Evolutionary conservation across 2,329 filamentous ascomycete genomes (phyloP), one percentile per base, ranked within the genome.

Genomic region (Catunica adiposa): DNA sequence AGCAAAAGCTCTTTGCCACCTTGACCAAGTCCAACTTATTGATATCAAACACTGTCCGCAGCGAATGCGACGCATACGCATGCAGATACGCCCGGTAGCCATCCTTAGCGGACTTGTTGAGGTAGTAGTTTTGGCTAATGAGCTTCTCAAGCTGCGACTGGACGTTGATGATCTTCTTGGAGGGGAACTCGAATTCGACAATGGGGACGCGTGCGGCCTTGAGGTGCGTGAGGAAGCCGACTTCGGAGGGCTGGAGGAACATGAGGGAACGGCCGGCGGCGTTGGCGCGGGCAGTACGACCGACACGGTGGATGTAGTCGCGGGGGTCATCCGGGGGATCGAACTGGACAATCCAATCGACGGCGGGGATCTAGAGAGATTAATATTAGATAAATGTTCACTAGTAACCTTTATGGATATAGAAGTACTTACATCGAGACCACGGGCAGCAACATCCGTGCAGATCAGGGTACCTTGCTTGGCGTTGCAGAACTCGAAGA

Each of bases 331-430:
- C 89, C 2, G 89, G 89, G 9, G 89, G 90, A 63, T 96, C 92
- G 64, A 94, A 95, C 69, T 97, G 89, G 60, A 96, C 82, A 62
- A 96, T 94, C 83, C 86, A 97, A 71, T 97, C 90, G 46, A 97
- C 90, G 22, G 86, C 83, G 0, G 90, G 90, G 61, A 97, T 96
- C 78, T 83, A 59, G 4, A 25, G 11, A 14, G 26, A 40, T 46
- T 34, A 40, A 23, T n/a, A 8, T 11, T 17, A 50, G 42, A 54
- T 15, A 20, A 52, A 1, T 31, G 2, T 20, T 17, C 17, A 11
- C 14, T 34, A 11, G 29, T 5, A 5, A 11, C 11, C 5, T 5
- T 34, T 5, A 34, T 5, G 29, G 29, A 34, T 34, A 34, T 34
- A 34, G 5, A 34, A 20, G 15, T 26, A 69, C 79, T 68, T 69